phyloP scores from a whole-genome alignment of 2,329 filamentous ascomycete genomes.

The Bimuria novae-zelandiae region DNA sequence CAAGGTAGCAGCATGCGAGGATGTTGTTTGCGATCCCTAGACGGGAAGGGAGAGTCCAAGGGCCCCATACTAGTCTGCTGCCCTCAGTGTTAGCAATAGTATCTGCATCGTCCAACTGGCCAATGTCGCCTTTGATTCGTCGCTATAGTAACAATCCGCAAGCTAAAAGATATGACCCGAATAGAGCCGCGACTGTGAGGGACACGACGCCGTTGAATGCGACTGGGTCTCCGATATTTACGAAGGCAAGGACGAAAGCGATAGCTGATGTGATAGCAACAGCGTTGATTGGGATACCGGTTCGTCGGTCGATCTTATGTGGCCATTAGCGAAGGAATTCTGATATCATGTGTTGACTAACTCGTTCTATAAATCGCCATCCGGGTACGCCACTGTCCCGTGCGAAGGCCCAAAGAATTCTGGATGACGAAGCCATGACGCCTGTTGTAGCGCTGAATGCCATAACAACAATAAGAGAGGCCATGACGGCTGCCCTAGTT shows the following conservation, averaged over 20 bases:
- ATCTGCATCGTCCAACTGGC: not conserved
- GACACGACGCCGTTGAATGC: slow-evolving; percentile 11
- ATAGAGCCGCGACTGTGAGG: slow-evolving; percentile 7
- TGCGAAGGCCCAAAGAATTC: slow-evolving; percentile 43
- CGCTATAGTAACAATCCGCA: slow-evolving; percentile 11
- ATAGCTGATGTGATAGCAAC: slow-evolving; percentile 29
- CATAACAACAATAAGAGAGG: slow-evolving; percentile 23
- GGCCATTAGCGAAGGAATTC: slow-evolving; percentile 22
- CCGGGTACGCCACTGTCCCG: slow-evolving; percentile 33
- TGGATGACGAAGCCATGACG: slow-evolving; percentile 37
- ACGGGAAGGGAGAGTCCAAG: slow-evolving; percentile 18
- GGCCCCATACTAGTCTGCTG: slow-evolving; percentile 3
- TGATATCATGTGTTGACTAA: not conserved
- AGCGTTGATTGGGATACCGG: slow-evolving; percentile 32
- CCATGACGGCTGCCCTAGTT: slow-evolving; percentile 52
- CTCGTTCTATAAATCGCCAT: slow-evolving; percentile 24
- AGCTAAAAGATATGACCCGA: slow-evolving; percentile 12
- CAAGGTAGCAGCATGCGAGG: slow-evolving; percentile 17
- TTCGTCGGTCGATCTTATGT: not conserved
- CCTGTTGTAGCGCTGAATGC: slow-evolving; percentile 34
- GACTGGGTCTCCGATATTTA: slow-evolving; percentile 48
- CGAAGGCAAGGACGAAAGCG: slow-evolving; percentile 48
- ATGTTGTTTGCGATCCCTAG: slow-evolving; percentile 15
- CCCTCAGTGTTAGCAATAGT: not conserved
- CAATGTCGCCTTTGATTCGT: not conserved